These are phyloP conservation scores for Botrytis hyacinthi DNA, from an alignment of 2,329 filamentous ascomycete genomes.

Conservation along the genomic window DNA sequence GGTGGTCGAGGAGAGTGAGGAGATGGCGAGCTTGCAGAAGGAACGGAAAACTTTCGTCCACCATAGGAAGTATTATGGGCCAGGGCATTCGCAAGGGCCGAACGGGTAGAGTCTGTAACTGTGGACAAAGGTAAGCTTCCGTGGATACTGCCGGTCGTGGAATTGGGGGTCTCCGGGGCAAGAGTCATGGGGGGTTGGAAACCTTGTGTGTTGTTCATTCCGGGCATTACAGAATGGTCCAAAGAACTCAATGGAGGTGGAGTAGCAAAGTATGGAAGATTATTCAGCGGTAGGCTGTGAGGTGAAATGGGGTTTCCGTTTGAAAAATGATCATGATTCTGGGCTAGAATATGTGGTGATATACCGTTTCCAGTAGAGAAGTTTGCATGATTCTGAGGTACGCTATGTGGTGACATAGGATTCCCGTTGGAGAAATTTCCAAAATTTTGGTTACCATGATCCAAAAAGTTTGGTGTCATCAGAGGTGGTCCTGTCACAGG, in stretches of 20 bases:
- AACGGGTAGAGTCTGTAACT: conserved; percentile 63
- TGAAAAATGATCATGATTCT: conserved; percentile 75
- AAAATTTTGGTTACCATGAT: conserved; percentile 71
- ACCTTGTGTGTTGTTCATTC: conserved; percentile 54
- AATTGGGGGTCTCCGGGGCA: conserved; percentile 71
- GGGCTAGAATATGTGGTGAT: conserved; percentile 53
- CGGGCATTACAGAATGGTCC: conserved; percentile 69
- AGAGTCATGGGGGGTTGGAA: conserved; percentile 67
- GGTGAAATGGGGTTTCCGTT: conserved; percentile 60
- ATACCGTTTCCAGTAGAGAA: conserved; percentile 69
- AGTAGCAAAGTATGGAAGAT: conserved; percentile 76
- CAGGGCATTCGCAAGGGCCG: conserved; percentile 58
- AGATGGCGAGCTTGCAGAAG: conserved; percentile 48
- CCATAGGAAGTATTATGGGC: conserved; percentile 55
- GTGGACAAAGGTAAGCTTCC: conserved; percentile 59
- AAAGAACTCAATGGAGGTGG: conserved; percentile 73
- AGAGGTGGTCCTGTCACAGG: conserved; percentile 67
- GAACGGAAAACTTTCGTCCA: conserved; percentile 63
- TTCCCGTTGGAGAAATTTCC: conserved; percentile 71
- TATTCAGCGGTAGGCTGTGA: conserved; percentile 69
- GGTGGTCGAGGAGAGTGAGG: conserved; percentile 54
- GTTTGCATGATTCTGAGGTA: conserved; percentile 51
- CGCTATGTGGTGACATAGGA: conserved; percentile 62
- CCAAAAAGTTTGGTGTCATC: conserved; percentile 64
- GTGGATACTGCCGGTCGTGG: conserved; percentile 59